phyloP scores from a whole-genome alignment of 2,329 filamentous ascomycete species.

The Trichoderma asperellum region DNA sequence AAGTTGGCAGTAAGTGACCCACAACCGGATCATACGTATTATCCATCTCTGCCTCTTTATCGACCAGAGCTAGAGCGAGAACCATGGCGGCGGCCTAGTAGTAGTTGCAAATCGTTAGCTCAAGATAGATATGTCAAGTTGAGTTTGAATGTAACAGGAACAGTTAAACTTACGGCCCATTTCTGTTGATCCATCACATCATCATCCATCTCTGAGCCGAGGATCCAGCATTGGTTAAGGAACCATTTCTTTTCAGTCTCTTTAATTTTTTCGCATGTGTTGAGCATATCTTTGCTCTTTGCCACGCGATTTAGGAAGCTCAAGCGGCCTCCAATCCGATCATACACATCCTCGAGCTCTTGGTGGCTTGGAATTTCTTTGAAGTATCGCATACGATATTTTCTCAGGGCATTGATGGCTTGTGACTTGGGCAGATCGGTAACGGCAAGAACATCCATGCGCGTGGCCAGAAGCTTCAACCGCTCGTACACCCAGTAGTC shows the following conservation, averaged over 20 bases:
- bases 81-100: constrained; percentile 87
- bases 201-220: constrained; percentile 81
- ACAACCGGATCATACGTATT: constrained; percentile 65
- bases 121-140: neutral
- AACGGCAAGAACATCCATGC: constrained; percentile 92
- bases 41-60: constrained; percentile 70
- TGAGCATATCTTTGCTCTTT: constrained; percentile 79
- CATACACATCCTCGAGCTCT: constrained; percentile 77
- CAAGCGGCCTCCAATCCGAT: constrained; percentile 82
- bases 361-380: constrained; percentile 59
- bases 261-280: constrained; percentile 74
- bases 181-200: constrained; percentile 99
- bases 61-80: constrained; percentile 87
- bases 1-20: constrained; percentile 78
- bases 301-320: constrained; percentile 89
- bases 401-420: constrained; percentile 75
- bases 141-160: neutral
- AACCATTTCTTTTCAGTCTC: constrained; percentile 76
- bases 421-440: constrained; percentile 78
- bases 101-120: neutral
- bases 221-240: constrained; percentile 74
- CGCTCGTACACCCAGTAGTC: constrained; percentile 99
- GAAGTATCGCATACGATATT: constrained; percentile 81
- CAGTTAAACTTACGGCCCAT: constrained; percentile 71
- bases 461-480: constrained; percentile 86